These are phyloP conservation scores for Myxozyma geophila DNA, from an alignment of 805 yeast species.

Conservation along the genomic window DNA sequence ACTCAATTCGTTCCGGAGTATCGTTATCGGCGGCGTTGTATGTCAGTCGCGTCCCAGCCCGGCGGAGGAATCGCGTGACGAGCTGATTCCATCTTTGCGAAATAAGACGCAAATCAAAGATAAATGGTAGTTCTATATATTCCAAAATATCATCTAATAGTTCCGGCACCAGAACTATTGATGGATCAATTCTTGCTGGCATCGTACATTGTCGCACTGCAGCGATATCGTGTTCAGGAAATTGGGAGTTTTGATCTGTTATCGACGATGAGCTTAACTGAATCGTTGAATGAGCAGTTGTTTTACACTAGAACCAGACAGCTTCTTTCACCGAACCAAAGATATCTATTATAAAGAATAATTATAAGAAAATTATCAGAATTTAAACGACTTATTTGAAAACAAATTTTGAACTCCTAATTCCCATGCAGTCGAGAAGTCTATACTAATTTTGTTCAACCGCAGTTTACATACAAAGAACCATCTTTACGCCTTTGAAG, in stretches of 20 bases:
- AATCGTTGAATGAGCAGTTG: too few species aligned
- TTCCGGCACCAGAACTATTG: not conserved
- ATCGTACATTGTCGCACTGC: not conserved
- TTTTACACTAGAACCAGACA: too few species aligned
- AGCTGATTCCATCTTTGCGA: not conserved
- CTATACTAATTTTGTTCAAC: not conserved
- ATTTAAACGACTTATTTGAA: not conserved
- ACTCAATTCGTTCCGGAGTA: not conserved
- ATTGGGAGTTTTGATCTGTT: not conserved
- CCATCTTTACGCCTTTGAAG: not conserved
- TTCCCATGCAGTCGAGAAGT: not conserved
- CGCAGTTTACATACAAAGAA: not conserved
- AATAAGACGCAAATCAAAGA: not conserved
- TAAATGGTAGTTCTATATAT: not conserved
- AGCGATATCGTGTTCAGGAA: not conserved
- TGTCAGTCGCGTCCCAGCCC: not conserved
- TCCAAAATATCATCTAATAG: not conserved
- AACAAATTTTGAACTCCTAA: constrained; percentile 5
- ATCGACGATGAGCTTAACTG: too few species aligned
- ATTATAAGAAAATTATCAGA: not conserved
- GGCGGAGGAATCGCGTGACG: not conserved
- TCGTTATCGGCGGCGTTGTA: not conserved
- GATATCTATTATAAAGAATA: too few species aligned
- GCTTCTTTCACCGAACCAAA: too few species aligned
- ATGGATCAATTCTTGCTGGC: not conserved